These are phyloP conservation scores for Rhodotorula sp. DNA, from an alignment of 1,284 basidiomycete genomes.

Conservation along the genomic window DNA sequence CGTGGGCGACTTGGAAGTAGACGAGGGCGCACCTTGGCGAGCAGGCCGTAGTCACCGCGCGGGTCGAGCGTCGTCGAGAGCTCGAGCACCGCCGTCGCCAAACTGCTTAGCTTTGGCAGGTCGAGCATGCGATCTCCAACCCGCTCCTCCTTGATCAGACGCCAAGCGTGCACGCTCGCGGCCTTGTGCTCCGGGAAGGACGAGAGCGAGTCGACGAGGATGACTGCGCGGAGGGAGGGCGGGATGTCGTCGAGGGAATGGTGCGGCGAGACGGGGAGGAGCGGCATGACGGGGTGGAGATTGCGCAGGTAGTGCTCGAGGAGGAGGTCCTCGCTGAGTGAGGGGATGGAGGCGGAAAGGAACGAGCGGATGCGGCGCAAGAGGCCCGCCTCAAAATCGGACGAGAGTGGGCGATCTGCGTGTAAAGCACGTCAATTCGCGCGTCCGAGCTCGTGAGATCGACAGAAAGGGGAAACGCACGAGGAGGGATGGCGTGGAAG, in stretches of 20 bases:
- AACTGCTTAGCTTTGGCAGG: constrained; percentile 22
- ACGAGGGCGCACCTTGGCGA: constrained; percentile 41
- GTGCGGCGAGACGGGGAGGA: constrained; percentile 30
- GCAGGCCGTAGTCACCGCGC: constrained; percentile 33
- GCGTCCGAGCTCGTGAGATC: accelerated
- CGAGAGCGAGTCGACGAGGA: constrained; percentile 35
- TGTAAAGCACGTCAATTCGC: too few relatives aligned
- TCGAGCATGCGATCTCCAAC: constrained; percentile 21
- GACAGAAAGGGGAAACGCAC: constrained; percentile 20
- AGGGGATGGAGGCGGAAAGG: constrained; percentile 3
- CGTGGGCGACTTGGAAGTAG: accelerated
- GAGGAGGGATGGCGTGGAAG: constrained; percentile 35
- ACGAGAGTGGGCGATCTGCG: constrained; percentile 13
- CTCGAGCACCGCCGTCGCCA: constrained; percentile 19
- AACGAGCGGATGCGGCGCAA: constrained; percentile 33
- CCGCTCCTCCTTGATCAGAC: constrained; percentile 2
- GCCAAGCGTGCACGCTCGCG: not conserved
- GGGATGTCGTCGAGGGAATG: constrained; percentile 10
- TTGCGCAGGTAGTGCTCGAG: constrained; percentile 25
- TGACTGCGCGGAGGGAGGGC: constrained; percentile 38
- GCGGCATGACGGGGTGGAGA: constrained; percentile 37
- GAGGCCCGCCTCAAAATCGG: constrained; percentile 23
- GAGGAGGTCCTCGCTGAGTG: constrained; percentile 14
- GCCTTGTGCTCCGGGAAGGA: constrained; percentile 18
- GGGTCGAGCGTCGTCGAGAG: constrained; percentile 12